These are phyloP conservation scores for Aspergillus sclerotialis DNA, from an alignment of 2,329 filamentous ascomycete species.

Conservation along the genomic window DNA sequence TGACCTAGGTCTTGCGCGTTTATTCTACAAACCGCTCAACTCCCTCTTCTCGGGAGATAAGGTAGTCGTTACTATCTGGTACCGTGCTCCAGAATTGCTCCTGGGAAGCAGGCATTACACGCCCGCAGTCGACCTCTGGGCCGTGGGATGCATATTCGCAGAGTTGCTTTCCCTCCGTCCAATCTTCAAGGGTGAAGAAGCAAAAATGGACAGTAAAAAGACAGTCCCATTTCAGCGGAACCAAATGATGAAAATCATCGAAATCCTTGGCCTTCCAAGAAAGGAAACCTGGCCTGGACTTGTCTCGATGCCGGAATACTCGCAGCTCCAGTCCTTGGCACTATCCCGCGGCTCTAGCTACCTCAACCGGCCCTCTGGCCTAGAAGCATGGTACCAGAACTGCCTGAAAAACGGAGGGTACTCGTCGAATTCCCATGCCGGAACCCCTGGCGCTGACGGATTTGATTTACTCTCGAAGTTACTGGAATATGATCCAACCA, in stretches of 20 bases:
- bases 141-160: conserved; percentile 94
- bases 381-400: conserved; percentile 76
- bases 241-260: conserved; percentile 98
- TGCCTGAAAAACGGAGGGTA: conserved; percentile 56
- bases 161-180: conserved; percentile 83
- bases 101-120: conserved; percentile 95
- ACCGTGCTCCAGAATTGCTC: conserved; percentile 87
- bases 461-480: conserved; percentile 74
- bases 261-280: conserved; percentile 85
- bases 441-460: conserved; percentile 65
- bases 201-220: conserved; percentile 98
- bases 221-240: conserved; percentile 95
- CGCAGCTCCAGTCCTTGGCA: conserved; percentile 54
- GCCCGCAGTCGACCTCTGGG: conserved; percentile 95
- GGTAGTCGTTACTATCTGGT: conserved; percentile 99
- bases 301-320: conserved; percentile 77
- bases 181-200: conserved; percentile 98
- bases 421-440: conserved; percentile 41
- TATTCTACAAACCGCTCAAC: conserved; percentile 91
- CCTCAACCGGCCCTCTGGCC: conserved; percentile 47
- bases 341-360: conserved; percentile 39
- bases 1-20: conserved; percentile 80
- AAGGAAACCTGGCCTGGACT: conserved; percentile 86
- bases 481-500: conserved; percentile 87
- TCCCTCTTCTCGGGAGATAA: conserved; percentile 92